Conservation (phyloP, 768 basidiomycete genomes). For the Megacollybia marginata region DNA sequence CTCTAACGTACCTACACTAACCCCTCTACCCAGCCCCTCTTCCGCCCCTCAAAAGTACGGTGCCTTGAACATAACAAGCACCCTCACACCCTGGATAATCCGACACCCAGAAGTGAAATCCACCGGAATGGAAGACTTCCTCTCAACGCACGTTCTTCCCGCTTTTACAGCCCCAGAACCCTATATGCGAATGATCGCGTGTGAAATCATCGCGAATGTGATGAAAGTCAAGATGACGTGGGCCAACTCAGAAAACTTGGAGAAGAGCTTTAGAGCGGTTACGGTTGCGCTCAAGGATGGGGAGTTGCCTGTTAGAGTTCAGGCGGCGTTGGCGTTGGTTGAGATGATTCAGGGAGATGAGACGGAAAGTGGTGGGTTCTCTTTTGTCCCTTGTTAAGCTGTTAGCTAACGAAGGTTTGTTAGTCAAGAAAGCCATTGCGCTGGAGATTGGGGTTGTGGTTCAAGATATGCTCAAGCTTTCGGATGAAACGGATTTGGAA, state of each 20-base stretch:
- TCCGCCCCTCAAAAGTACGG: slow-evolving; percentile 59
- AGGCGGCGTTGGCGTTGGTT: slow-evolving; percentile 74
- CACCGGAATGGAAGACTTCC: slow-evolving; percentile 64
- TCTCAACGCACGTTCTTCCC: slow-evolving; percentile 66
- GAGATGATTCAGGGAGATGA: slow-evolving; percentile 64
- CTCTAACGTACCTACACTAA: too few species aligned
- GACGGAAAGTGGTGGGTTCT: too few species aligned
- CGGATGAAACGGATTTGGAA: slow-evolving; percentile 86
- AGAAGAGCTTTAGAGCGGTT: slow-evolving; percentile 56
- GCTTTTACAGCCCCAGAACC: slow-evolving; percentile 61
- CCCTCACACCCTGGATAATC: slow-evolving; percentile 75
- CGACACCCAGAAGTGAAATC: slow-evolving; percentile 70
- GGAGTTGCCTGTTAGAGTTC: slow-evolving; percentile 78
- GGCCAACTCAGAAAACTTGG: slow-evolving; percentile 55
- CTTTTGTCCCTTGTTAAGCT: too few species aligned
- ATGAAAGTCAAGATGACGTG: slow-evolving; percentile 65
- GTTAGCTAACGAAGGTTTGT: not conserved
- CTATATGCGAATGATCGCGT: slow-evolving; percentile 74
- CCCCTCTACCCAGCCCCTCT: too few species aligned
- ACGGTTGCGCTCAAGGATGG: slow-evolving; percentile 67
- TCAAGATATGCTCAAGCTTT: slow-evolving; percentile 82
- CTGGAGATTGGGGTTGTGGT: slow-evolving; percentile 83
- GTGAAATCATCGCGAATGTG: slow-evolving; percentile 75
- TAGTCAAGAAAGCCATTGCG: slow-evolving; percentile 63
- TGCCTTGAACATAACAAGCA: slow-evolving; percentile 76